A percentile compares a stretch with the other conserved stretches of the same genome.
These are phyloP conservation scores for Pinus albicaulis DNA, from an alignment of 75 land plant genomes.

Conservation along the genomic window DNA sequence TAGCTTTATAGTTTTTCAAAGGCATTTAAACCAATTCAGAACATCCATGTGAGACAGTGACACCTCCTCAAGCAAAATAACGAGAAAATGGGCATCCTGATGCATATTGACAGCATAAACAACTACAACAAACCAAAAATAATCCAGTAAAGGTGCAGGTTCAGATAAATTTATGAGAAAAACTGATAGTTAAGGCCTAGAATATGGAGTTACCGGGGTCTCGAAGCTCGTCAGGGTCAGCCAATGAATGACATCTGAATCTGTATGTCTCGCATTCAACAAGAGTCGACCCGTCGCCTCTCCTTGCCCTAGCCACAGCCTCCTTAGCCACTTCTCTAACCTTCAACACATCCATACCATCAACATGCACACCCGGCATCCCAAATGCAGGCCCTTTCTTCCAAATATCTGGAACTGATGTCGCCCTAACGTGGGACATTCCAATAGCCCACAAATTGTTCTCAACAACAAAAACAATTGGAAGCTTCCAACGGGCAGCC, in stretches of 20 bases:
- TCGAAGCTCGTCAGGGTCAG: slow-evolving; percentile 98
- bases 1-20: neutral
- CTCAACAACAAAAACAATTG: slow-evolving; percentile 94
- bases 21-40: neutral
- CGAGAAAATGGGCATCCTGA: neutral
- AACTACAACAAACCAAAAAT: neutral
- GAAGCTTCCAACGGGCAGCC: slow-evolving; percentile 97
- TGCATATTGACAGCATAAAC: neutral
- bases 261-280: slow-evolving; percentile 98
- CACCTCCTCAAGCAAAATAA: neutral
- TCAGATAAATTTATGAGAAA: neutral
- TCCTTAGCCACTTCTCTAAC: slow-evolving; percentile 95
- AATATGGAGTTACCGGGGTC: slow-evolving; percentile 62
- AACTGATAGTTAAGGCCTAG: neutral
- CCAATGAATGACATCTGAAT: slow-evolving; percentile 96
- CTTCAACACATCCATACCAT: slow-evolving; percentile 99
- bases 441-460: slow-evolving; percentile 99
- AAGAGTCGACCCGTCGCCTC: slow-evolving; percentile 95
- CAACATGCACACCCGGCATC: slow-evolving; percentile 97
- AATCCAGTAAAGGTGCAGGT: neutral
- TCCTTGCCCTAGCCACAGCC: slow-evolving; percentile 87
- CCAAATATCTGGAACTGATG: slow-evolving; percentile 93
- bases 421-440: slow-evolving; percentile 89
- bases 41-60: neutral
- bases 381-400: slow-evolving; percentile 98